Evolutionary conservation across 352 stramenopile genomes (phyloP), one percentile per base, ranked within the genome.

Genomic region (Phytophthora fragariae): DNA sequence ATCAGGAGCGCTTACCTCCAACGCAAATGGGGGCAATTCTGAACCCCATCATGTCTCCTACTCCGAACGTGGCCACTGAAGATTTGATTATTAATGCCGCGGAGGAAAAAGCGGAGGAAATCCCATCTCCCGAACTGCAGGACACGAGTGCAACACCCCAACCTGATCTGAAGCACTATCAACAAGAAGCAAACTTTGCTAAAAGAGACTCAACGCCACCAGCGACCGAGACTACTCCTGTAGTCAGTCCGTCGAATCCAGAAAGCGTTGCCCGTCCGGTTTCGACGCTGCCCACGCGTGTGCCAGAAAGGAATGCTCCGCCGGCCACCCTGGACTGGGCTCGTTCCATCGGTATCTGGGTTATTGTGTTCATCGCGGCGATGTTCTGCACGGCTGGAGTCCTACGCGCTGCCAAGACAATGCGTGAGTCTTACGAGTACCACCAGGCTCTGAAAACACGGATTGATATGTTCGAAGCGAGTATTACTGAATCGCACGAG

Each of bases 401-500:
- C 10, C 71, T 92, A 14, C 75, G 75, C 53, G 88, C 80, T 35
- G 75, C 69, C 7, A 83, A 67, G 12, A 92, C 75, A 9, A 66
- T 93, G 49, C 83, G 77, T 46, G 81, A 91, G 52, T 84, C 88
- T 21, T 75, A 85, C 50, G 81, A 88, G 50, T 94, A 93, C 46
- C 88, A 94, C 63, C 47, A 85, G 41, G 77, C 85, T 27, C 57
- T 94, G 19, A 74, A 90, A 56, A 44, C 67, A 37, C 84, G 85
- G 15, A 91, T 94, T 44, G 62, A 77, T 12, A 73, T 72, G 33
- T 93, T 93, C 35, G 88, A 92, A 68, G 52, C 67, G 15, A 91
- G 81, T 75, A 91, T 94, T 41, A 75, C 74, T 7, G 84, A 94
- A 57, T 92, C 85, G 5, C 86, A 90, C 69, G 62, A 80, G n/a